Percentiles rank a stretch among this genome's conserved stretches.
Evolutionary conservation across 768 basidiomycete genomes (phyloP).

Genomic region (Calvatia gigantea): DNA sequence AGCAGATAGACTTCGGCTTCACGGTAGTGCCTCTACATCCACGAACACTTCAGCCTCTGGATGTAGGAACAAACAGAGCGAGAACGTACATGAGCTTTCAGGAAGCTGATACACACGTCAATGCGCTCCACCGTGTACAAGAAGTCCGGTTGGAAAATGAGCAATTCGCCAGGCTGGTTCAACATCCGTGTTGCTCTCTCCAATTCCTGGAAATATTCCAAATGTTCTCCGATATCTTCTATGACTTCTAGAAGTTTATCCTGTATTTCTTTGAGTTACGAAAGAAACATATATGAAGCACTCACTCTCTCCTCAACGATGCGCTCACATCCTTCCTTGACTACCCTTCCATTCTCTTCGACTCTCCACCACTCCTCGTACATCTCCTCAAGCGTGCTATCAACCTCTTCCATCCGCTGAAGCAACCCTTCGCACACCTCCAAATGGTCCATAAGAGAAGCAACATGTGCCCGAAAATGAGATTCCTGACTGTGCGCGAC

Average conservation of each 20-base stretch:
- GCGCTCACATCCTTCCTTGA: constrained; percentile 89
- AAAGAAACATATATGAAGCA: constrained; percentile 8
- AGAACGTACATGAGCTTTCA: constrained; percentile 75
- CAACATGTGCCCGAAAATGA: constrained; percentile 86
- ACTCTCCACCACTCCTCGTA: constrained; percentile 81
- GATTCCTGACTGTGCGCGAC: constrained; percentile 95
- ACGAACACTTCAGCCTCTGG: neutral
- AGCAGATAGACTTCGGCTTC: constrained; percentile 95
- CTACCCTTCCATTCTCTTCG: constrained; percentile 86
- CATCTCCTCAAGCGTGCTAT: constrained; percentile 76
- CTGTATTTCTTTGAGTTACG: constrained; percentile 31
- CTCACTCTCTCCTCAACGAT: constrained; percentile 80
- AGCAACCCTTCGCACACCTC: constrained; percentile 74
- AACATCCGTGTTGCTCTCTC: constrained; percentile 92
- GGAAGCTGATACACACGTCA: constrained; percentile 90
- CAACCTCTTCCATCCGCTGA: constrained; percentile 69
- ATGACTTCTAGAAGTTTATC: constrained; percentile 75
- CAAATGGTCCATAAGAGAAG: constrained; percentile 71
- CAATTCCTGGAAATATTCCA: constrained; percentile 94
- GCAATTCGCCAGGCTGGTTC: constrained; percentile 88
- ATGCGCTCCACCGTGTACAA: constrained; percentile 95
- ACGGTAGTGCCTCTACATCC: constrained; percentile 78
- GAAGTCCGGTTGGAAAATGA: constrained; percentile 90
- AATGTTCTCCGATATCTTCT: constrained; percentile 73
- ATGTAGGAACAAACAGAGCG: neutral